Evolutionary conservation across 352 stramenopile genomes (phyloP).

Genomic region (Lagenidium sp.): DNA sequence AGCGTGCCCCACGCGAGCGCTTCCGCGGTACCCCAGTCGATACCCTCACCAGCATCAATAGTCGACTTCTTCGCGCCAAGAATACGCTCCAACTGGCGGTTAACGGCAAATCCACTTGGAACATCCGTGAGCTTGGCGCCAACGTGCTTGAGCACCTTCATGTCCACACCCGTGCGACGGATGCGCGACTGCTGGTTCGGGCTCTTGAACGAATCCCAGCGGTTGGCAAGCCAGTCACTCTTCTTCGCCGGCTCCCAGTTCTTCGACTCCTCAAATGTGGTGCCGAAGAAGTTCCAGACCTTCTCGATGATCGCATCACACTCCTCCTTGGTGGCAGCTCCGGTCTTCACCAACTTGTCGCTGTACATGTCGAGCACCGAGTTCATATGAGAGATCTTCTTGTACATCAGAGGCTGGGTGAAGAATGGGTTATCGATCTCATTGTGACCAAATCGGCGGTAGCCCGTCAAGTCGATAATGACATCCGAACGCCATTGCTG

Average conservation of each 20-base stretch:
- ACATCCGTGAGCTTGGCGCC: constrained; percentile 72
- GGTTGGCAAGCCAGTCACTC: not conserved
- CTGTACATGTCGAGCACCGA: constrained; percentile 72
- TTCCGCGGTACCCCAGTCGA: constrained; percentile 87
- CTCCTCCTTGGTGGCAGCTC: constrained; percentile 33
- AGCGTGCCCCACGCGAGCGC: constrained; percentile 80
- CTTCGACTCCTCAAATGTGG: constrained; percentile 18
- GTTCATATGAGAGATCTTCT: constrained; percentile 83
- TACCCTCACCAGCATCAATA: constrained; percentile 66
- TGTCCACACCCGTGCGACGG: constrained; percentile 66
- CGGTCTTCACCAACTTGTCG: constrained; percentile 55
- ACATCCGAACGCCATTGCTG: constrained; percentile 94
- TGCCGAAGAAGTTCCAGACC: constrained; percentile 61
- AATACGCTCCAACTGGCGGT: constrained; percentile 81
- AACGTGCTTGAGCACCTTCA: constrained; percentile 62
- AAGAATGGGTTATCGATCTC: constrained; percentile 90
- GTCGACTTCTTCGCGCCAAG: constrained; percentile 80
- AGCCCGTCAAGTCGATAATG: constrained; percentile 98
- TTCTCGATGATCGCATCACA: constrained; percentile 60
- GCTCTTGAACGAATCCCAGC: not conserved
- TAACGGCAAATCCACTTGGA: constrained; percentile 70
- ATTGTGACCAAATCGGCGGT: constrained; percentile 98
- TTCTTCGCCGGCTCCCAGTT: not conserved
- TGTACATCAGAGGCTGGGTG: constrained; percentile 87
- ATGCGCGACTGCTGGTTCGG: not conserved